phyloP scores from a whole-genome alignment of 2,329 filamentous ascomycete species.

The Ceratocystis lukuohia region DNA sequence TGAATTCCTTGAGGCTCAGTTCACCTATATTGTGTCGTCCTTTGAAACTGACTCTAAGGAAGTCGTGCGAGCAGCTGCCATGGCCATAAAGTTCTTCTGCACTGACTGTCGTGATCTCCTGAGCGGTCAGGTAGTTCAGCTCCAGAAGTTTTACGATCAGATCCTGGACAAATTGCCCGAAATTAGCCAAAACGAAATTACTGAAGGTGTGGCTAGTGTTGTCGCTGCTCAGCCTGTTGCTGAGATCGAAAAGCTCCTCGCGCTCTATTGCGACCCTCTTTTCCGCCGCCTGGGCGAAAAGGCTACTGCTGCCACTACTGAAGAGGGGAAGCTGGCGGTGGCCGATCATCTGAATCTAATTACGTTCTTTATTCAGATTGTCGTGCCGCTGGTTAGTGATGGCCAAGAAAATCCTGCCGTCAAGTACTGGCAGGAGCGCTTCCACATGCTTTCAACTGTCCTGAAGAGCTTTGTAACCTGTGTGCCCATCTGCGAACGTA shows the following conservation, averaged over 20 bases:
- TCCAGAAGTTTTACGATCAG: slow-evolving; percentile 86
- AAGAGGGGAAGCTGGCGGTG: slow-evolving; percentile 71
- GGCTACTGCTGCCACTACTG: slow-evolving; percentile 71
- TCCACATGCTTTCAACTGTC: slow-evolving; percentile 74
- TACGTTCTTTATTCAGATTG: slow-evolving; percentile 72
- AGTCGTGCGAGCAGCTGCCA: slow-evolving; percentile 77
- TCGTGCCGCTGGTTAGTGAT: slow-evolving; percentile 59
- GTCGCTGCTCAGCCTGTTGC: slow-evolving; percentile 71
- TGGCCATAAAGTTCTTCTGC: slow-evolving; percentile 95
- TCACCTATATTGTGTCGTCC: slow-evolving; percentile 88
- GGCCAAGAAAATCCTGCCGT: slow-evolving; percentile 76
- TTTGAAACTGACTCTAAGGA: slow-evolving; percentile 83
- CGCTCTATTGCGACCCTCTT: slow-evolving; percentile 85
- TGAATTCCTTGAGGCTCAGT: slow-evolving; percentile 80
- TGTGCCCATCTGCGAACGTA: slow-evolving; percentile 77
- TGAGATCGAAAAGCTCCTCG: slow-evolving; percentile 72
- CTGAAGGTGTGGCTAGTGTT: slow-evolving; percentile 85
- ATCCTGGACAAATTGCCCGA: slow-evolving; percentile 76
- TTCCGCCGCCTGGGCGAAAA: slow-evolving; percentile 73
- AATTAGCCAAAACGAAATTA: slow-evolving; percentile 86
- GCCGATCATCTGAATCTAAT: slow-evolving; percentile 88
- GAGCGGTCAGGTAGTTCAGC: slow-evolving; percentile 66
- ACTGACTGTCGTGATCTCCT: slow-evolving; percentile 84
- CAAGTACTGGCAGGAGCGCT: slow-evolving; percentile 90
- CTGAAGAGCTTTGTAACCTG: slow-evolving; percentile 78